A percentile compares a stretch with the other conserved stretches of the same genome.
Conservation (phyloP, 306 rosid species). For the Calophaca sinica region DNA sequence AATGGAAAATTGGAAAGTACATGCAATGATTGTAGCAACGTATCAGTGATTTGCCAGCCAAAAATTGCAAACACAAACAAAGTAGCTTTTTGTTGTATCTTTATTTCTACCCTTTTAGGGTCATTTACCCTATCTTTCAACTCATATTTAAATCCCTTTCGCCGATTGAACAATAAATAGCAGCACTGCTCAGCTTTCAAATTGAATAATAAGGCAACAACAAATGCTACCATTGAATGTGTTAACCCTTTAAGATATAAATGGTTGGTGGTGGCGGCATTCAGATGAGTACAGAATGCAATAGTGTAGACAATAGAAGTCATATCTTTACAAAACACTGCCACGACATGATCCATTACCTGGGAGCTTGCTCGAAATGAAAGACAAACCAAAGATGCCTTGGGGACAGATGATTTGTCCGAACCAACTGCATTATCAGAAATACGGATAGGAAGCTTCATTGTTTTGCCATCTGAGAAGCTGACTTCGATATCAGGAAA, state of each 20-base stretch:
- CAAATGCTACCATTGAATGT: background rate
- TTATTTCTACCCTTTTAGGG: background rate
- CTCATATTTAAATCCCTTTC: conserved; percentile 13
- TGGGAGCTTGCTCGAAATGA: conserved; percentile 85
- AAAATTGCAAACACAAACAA: conserved; percentile 36
- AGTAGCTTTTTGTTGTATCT: conserved; percentile 9
- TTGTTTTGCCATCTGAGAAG: conserved; percentile 60
- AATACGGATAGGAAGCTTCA: conserved; percentile 71
- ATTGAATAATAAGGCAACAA: conserved; percentile 28
- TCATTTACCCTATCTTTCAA: background rate
- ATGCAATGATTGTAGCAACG: conserved; percentile 15
- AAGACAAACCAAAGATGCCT: conserved; percentile 77
- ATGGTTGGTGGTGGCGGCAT: conserved; percentile 10
- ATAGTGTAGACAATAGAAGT: background rate
- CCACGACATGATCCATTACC: conserved; percentile 52
- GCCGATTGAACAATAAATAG: conserved; percentile 9
- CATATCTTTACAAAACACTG: conserved; percentile 31
- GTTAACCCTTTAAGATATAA: conserved; percentile 16
- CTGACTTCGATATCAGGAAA: conserved; percentile 80
- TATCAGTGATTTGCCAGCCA: background rate
- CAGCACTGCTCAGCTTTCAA: conserved; percentile 7
- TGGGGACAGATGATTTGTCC: conserved; percentile 53
- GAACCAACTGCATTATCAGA: conserved; percentile 49
- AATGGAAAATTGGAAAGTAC: background rate
- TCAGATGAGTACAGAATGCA: conserved; percentile 21